Evolutionary conservation across 2,329 filamentous ascomycete species (phyloP), one percentile per base, ranked within the genome.

Genomic region (Didymella lethalis): DNA sequence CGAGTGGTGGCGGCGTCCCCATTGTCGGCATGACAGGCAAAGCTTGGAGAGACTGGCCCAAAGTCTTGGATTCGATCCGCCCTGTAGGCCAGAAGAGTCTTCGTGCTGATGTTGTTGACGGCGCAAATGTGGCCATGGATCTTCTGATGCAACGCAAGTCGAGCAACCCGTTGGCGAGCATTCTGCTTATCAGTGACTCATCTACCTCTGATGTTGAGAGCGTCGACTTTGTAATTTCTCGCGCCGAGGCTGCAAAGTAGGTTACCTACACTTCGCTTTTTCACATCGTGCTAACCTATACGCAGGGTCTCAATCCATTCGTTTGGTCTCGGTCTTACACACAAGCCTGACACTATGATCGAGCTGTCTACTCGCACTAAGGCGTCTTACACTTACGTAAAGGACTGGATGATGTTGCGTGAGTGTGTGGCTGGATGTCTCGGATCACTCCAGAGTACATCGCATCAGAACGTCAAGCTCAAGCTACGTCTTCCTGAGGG

Each of bases 361-460:
- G 94, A 98, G 78, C 82, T 99, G 12, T 98, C 95, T 0, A 95
- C 91, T 7, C 86, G 93, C 61, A 99, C 95, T 3, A 99, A 98
- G 80, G 95, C 93, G 4, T 96, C 93, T 1, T 99, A 98, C 74
- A 96, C 93, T 1, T 99, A 98, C 71, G 93, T 99, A 67, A 99
- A 98, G 79, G 95, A 99, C 77, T 99, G 95, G 95, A 98, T 98
- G 94, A 99, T 98, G 94, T 85, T 99, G 34, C 90, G 95, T 28
- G 95, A 99, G 77, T 98, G 95, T 75, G 85, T 97, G 44, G 95
- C 93, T 25, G 95, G 95, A 43, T 98, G 94, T 71, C 82, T 99
- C 28, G 95, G 95, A 46, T 89, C 92, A 14, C 85, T 98, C 74
- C 95, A 99, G 77, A 93, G 92, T 2, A 89, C 92, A 28, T 98